Evolutionary conservation across 768 basidiomycete genomes (phyloP).

Genomic region (Leucosporidium scottii): DNA sequence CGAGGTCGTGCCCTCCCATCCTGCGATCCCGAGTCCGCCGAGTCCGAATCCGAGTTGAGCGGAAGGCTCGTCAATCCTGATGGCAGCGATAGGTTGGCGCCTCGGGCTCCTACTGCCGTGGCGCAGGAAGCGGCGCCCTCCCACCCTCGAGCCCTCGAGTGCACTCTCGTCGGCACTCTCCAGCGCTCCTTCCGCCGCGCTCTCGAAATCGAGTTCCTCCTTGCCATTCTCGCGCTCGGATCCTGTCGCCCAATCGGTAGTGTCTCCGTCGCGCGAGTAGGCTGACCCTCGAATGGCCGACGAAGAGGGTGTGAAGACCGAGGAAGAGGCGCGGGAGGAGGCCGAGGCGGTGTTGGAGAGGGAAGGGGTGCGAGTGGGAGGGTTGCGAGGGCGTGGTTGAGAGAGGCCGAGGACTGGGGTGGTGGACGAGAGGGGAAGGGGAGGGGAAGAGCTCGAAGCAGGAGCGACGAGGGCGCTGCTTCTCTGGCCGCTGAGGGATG

Average conservation of each 20-base stretch:
- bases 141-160: too few relatives aligned
- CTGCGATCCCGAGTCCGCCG: constrained; percentile 16
- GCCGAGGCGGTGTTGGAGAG: constrained; percentile 19
- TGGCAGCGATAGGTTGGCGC: neutral
- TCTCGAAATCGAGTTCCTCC: too few relatives aligned
- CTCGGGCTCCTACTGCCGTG: too few relatives aligned
- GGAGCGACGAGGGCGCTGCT: neutral
- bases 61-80: neutral
- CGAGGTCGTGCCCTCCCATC: neutral
- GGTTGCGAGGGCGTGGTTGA: constrained; percentile 5
- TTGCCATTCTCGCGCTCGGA: too few relatives aligned
- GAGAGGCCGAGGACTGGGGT: neutral
- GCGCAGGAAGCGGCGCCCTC: too few relatives aligned
- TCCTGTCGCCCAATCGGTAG: neutral
- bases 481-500: neutral
- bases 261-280: neutral
- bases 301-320: constrained; percentile 2
- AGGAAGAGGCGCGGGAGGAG: constrained; percentile 14
- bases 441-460: neutral
- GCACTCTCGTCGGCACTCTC: too few relatives aligned
- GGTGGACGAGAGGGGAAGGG: neutral
- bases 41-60: neutral
- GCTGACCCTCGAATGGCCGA: neutral
- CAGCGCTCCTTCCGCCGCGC: too few relatives aligned
- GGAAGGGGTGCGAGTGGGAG: constrained; percentile 9